Evolutionary conservation across 768 basidiomycete genomes (phyloP).

Genomic region (Calocybe gangraenosa): DNA sequence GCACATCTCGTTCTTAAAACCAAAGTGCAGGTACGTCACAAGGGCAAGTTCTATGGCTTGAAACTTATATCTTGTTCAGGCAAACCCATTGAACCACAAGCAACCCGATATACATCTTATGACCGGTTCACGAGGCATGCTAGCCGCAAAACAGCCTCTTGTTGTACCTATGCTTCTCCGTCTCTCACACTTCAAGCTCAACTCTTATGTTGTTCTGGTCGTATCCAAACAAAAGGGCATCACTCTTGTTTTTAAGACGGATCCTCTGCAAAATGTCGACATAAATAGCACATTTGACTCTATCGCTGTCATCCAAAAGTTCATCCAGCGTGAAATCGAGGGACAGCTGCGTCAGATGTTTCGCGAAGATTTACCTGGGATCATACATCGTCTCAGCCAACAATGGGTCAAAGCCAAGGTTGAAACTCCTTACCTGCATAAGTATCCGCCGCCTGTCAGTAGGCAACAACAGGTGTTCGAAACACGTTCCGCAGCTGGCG

Average conservation of each 20-base stretch:
- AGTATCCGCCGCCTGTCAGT: slow-evolving; percentile 35
- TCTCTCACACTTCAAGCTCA: slow-evolving; percentile 90
- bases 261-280: slow-evolving; percentile 95
- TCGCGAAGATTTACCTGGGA: slow-evolving; percentile 91
- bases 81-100: slow-evolving; percentile 92
- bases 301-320: slow-evolving; percentile 95
- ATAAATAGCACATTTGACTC: slow-evolving; percentile 98
- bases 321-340: slow-evolving; percentile 97
- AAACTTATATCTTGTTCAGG: slow-evolving; percentile 39
- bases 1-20: slow-evolving; percentile 86
- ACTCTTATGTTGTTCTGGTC: slow-evolving; percentile 95
- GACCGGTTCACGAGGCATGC: slow-evolving; percentile 79
- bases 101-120: slow-evolving; percentile 87
- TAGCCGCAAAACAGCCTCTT: slow-evolving; percentile 91
- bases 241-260: slow-evolving; percentile 98
- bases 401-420: slow-evolving; percentile 95
- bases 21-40: slow-evolving; percentile 76
- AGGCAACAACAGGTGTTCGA: slow-evolving; percentile 28
- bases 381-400: slow-evolving; percentile 94
- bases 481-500: slow-evolving; percentile 39
- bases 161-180: slow-evolving; percentile 98
- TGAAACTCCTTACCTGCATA: slow-evolving; percentile 81
- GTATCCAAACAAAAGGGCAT: slow-evolving; percentile 98
- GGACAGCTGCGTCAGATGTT: slow-evolving; percentile 98
- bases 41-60: neutral